phyloP scores from a whole-genome alignment of 139 green algal species.

The Chlorella sp. region DNA sequence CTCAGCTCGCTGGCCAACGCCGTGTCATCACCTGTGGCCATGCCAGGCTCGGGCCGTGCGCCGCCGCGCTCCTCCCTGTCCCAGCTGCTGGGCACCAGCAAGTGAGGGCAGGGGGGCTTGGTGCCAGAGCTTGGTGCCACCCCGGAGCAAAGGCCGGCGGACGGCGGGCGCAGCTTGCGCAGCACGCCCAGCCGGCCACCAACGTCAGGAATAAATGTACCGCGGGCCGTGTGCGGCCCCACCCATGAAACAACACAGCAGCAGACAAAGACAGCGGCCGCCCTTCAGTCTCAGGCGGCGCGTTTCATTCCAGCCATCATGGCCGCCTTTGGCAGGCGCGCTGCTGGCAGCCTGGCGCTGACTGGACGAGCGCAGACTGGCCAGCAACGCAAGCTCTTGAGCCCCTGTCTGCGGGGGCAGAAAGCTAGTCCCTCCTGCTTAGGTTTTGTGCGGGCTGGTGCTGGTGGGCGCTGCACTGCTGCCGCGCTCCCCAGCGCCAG shows the following conservation, averaged over 20 bases:
- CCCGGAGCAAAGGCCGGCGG: not conserved
- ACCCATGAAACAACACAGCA: not conserved
- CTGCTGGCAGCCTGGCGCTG: too few relatives aligned
- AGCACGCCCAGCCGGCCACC: not conserved
- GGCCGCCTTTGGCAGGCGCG: too few relatives aligned
- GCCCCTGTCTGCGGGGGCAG: too few relatives aligned
- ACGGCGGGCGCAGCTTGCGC: not conserved
- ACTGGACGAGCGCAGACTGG: too few relatives aligned
- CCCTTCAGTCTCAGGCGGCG: too few relatives aligned
- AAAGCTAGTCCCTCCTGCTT: too few relatives aligned
- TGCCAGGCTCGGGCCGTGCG: not conserved
- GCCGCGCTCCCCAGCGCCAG: too few relatives aligned
- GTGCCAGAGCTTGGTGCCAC: not conserved
- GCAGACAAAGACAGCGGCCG: too few relatives aligned
- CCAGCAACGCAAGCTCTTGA: too few relatives aligned
- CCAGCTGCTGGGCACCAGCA: constrained; percentile 21
- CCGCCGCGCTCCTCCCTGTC: constrained; percentile 15
- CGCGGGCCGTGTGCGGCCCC: not conserved
- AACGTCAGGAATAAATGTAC: not conserved
- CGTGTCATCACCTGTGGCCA: not conserved
- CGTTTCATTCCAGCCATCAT: too few relatives aligned
- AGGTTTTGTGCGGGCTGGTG: too few relatives aligned
- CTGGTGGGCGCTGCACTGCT: too few relatives aligned
- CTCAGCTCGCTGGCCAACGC: not conserved
- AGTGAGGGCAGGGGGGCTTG: not conserved